Evolutionary conservation across 1,139 yeast genomes (phyloP).

Genomic region (Zygosaccharomyces pseudobailii): DNA sequence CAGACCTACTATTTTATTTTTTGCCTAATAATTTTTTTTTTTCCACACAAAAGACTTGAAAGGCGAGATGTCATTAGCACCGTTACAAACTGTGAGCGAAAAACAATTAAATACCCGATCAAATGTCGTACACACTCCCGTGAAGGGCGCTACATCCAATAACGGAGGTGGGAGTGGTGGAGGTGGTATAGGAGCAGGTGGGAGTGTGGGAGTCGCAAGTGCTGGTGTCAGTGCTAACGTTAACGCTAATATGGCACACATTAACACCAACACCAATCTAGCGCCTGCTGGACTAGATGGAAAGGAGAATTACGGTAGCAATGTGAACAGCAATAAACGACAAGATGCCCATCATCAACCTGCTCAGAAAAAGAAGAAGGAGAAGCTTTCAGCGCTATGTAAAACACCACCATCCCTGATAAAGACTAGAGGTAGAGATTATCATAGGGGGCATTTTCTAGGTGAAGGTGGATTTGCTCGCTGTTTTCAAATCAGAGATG

Average conservation of each 20-base stretch:
- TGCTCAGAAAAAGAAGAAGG: slow-evolving; percentile 62
- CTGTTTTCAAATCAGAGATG: slow-evolving; percentile 93
- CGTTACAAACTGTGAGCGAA: slow-evolving; percentile 33
- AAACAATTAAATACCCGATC: slow-evolving; percentile 33
- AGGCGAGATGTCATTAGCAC: slow-evolving; percentile 27
- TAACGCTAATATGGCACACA: slow-evolving; percentile 2
- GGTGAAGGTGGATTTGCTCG: slow-evolving; percentile 99
- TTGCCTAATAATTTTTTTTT: not conserved
- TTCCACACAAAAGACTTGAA: not conserved
- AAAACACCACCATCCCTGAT: slow-evolving; percentile 94
- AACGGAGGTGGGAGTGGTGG: slow-evolving; percentile 2
- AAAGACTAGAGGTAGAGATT: slow-evolving; percentile 84
- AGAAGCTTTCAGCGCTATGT: slow-evolving; percentile 80
- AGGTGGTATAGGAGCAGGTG: not conserved
- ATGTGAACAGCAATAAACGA: slow-evolving; percentile 10
- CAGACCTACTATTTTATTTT: not conserved
- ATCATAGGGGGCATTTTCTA: slow-evolving; percentile 81
- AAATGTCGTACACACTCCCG: slow-evolving; percentile 28
- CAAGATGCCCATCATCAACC: slow-evolving; percentile 27
- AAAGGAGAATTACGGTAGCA: slow-evolving; percentile 17
- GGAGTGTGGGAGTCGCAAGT: not conserved
- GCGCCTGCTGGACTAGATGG: slow-evolving; percentile 12
- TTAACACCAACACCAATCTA: slow-evolving; percentile 1
- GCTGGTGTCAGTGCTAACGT: slow-evolving; percentile 1
- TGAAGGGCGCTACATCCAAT: slow-evolving; percentile 17